phyloP scores from a whole-genome alignment of 1,139 yeast genomes.

The Eremothecium sinecaudum region DNA sequence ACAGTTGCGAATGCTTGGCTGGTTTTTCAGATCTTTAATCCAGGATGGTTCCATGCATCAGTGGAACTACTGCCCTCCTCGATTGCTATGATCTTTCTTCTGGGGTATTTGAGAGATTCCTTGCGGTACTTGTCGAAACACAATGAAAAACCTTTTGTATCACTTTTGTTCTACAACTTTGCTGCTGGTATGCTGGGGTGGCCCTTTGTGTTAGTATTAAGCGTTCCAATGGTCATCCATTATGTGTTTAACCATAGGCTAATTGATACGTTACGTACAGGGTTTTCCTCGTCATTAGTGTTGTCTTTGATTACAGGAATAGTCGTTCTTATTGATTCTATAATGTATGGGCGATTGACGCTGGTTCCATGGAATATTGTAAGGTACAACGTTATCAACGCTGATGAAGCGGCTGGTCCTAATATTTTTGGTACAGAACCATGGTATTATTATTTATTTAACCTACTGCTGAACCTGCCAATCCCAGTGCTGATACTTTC shows the following conservation, averaged over 20 bases:
- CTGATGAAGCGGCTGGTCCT: constrained; percentile 68
- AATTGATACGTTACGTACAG: constrained; percentile 24
- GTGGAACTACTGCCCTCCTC: constrained; percentile 81
- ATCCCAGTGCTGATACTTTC: constrained; percentile 33
- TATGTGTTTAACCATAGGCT: constrained; percentile 21
- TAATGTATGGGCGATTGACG: constrained; percentile 51
- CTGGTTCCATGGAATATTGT: constrained; percentile 80
- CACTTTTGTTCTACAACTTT: constrained; percentile 38
- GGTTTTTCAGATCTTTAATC: constrained; percentile 27
- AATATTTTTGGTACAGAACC: constrained; percentile 88
- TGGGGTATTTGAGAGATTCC: constrained; percentile 39
- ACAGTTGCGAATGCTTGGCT: constrained; percentile 36
- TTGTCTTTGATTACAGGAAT: constrained; percentile 30
- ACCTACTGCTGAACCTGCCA: constrained; percentile 63
- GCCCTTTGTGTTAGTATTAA: constrained; percentile 75
- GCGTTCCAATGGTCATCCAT: constrained; percentile 45
- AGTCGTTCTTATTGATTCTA: constrained; percentile 47
- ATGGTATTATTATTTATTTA: constrained; percentile 59
- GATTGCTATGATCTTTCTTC: constrained; percentile 61
- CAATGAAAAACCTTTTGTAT: constrained; percentile 23
- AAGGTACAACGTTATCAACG: constrained; percentile 68
- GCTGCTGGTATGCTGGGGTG: constrained; percentile 79
- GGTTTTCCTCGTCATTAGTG: constrained; percentile 30
- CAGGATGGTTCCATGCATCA: constrained; percentile 70
- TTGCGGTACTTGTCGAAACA: constrained; percentile 23